A percentile compares a stretch with the other conserved stretches of the same genome.
Conservation (phyloP, 352 stramenopile species). For the Pythium folliculosum region DNA sequence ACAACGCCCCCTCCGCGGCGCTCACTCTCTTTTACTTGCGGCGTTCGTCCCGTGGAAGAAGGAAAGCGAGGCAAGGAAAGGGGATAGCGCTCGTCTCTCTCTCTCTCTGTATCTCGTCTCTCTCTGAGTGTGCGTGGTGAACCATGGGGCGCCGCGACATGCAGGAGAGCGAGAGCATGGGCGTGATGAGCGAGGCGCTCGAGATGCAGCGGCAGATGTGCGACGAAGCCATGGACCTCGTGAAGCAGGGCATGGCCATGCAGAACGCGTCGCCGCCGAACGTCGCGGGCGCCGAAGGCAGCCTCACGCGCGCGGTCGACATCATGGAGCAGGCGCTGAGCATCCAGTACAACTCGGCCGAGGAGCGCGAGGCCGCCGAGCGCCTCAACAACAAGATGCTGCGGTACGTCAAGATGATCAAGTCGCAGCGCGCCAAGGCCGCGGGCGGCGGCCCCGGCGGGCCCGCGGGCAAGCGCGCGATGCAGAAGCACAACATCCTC, state of each 20-base stretch:
- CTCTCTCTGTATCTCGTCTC: neutral
- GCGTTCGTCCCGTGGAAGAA: conserved; percentile 3
- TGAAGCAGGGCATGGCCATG: conserved; percentile 35
- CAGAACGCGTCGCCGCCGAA: conserved; percentile 11
- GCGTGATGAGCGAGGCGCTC: conserved; percentile 36
- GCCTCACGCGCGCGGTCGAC: conserved; percentile 34
- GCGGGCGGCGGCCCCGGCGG: conserved; percentile 15
- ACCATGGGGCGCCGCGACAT: conserved; percentile 26
- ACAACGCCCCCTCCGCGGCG: no score
- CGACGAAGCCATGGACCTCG: conserved; percentile 40
- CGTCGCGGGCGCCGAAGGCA: conserved; percentile 27
- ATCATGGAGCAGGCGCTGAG: conserved; percentile 41
- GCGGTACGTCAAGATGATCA: conserved; percentile 56
- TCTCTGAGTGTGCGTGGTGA: neutral
- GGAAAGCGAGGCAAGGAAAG: neutral
- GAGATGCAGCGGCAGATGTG: conserved; percentile 43
- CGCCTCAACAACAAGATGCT: conserved; percentile 48
- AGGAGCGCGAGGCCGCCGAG: conserved; percentile 35
- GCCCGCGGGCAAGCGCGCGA: conserved; percentile 17
- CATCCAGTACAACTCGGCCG: conserved; percentile 35
- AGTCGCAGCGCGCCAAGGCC: conserved; percentile 35
- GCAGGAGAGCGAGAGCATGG: conserved; percentile 29
- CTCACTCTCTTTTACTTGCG: conserved; percentile 21
- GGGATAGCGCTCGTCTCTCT: neutral
- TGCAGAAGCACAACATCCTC: conserved; percentile 43